Percentiles rank a stretch among this genome's conserved stretches.
Evolutionary conservation across 768 basidiomycete species (phyloP).

Genomic region (Auriculariales sp.): DNA sequence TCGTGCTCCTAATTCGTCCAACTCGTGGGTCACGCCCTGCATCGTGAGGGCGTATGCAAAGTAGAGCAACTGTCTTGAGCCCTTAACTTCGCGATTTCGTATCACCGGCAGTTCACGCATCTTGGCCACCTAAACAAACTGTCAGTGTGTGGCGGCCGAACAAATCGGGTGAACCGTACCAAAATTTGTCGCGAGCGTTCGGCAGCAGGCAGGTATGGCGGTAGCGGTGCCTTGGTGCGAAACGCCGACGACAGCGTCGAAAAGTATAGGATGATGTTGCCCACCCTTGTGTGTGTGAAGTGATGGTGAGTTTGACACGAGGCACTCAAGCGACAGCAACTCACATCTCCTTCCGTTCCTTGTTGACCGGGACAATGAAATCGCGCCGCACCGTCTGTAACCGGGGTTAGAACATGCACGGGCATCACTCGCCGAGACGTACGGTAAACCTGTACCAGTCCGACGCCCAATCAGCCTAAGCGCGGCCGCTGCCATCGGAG

Average conservation of each 20-base stretch:
- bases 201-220: conserved; percentile 89
- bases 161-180: conserved; percentile 24
- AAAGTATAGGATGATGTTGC: conserved; percentile 85
- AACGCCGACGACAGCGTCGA: conserved; percentile 69
- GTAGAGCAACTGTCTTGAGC: conserved; percentile 76
- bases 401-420: not conserved
- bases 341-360: conserved; percentile 69
- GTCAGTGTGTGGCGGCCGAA: not conserved
- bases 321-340: too few relatives aligned
- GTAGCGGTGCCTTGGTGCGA: conserved; percentile 79
- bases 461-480: not conserved
- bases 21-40: conserved; percentile 84
- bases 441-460: conserved; percentile 50
- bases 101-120: conserved; percentile 80
- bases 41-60: conserved; percentile 90
- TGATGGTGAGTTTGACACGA: too few relatives aligned
- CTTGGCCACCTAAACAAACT: conserved; percentile 46
- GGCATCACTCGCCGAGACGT: conserved; percentile 12
- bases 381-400: conserved; percentile 63
- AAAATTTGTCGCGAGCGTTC: conserved; percentile 70
- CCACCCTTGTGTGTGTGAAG: conserved; percentile 31
- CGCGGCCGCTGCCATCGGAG: not conserved
- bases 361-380: conserved; percentile 84
- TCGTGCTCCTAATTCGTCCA: conserved; percentile 66
- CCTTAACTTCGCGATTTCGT: conserved; percentile 65